A percentile compares a stretch with the other conserved stretches of the same genome.
phyloP scores from a whole-genome alignment of 2,329 filamentous ascomycete species.

The Cytospora leucostoma region DNA sequence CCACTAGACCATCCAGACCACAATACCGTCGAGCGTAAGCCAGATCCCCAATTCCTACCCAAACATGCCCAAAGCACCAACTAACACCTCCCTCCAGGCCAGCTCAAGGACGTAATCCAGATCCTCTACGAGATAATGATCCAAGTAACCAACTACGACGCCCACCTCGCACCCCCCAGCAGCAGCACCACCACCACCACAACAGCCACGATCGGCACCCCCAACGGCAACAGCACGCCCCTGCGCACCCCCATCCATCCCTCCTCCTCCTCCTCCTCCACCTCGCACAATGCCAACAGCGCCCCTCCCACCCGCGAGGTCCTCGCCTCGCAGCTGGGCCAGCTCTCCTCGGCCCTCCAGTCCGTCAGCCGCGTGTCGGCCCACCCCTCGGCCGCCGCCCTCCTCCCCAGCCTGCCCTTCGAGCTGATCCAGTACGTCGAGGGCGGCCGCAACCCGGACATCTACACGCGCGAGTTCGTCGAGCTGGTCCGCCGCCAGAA shows the following conservation, averaged over 20 bases:
- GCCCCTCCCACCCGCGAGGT: slow-evolving; percentile 56
- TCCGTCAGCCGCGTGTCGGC: slow-evolving; percentile 45
- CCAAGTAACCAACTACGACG: slow-evolving; percentile 63
- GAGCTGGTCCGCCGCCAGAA: slow-evolving; percentile 67
- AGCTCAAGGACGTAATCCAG: slow-evolving; percentile 64
- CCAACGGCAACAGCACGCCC: slow-evolving; percentile 56
- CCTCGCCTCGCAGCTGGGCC: slow-evolving; percentile 54
- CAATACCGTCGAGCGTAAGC: slow-evolving; percentile 32
- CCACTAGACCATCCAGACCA: slow-evolving; percentile 34
- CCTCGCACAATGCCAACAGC: slow-evolving; percentile 36
- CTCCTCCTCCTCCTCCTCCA: slow-evolving; percentile 62
- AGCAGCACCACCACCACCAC: slow-evolving; percentile 13
- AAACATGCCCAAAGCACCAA: neutral
- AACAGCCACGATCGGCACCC: neutral
- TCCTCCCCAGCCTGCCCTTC: slow-evolving; percentile 57
- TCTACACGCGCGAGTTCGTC: slow-evolving; percentile 73
- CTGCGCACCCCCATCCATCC: slow-evolving; percentile 51
- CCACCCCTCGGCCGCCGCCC: slow-evolving; percentile 33
- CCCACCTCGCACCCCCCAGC: slow-evolving; percentile 40
- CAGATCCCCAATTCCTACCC: neutral
- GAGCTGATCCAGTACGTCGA: slow-evolving; percentile 71
- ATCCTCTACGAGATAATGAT: slow-evolving; percentile 66
- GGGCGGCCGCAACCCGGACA: slow-evolving; percentile 71
- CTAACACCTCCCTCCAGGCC: slow-evolving; percentile 41
- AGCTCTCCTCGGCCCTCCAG: slow-evolving; percentile 43